These are phyloP conservation scores for Phlebiopsis gigantea DNA, from an alignment of 768 basidiomycete species.

Conservation along the genomic window DNA sequence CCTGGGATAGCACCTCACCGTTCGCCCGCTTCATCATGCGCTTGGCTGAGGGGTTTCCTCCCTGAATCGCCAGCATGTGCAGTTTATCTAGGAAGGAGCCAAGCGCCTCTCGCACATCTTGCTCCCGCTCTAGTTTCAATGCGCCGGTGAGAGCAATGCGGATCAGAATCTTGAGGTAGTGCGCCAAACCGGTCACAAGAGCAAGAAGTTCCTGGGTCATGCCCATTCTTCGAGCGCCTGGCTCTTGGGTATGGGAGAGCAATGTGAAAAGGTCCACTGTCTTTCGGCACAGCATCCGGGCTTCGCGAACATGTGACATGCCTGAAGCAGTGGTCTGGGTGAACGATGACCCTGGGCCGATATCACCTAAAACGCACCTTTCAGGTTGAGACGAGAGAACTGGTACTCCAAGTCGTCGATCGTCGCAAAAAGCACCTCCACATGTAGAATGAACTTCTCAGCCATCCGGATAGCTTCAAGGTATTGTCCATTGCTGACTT, in stretches of 20 bases:
- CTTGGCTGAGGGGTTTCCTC: constrained; percentile 73
- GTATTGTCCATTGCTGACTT: constrained; percentile 95
- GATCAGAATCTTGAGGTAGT: constrained; percentile 99
- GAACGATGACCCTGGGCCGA: neutral
- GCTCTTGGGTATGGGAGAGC: constrained; percentile 92
- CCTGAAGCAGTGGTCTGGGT: constrained; percentile 40
- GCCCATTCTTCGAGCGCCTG: constrained; percentile 83
- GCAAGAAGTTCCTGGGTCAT: constrained; percentile 97
- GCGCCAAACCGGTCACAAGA: constrained; percentile 96
- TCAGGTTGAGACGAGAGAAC: constrained; percentile 72
- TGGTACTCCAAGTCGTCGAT: constrained; percentile 94
- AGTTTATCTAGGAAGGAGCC: constrained; percentile 88
- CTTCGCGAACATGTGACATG: constrained; percentile 97
- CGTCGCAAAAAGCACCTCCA: constrained; percentile 94
- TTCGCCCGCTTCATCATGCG: constrained; percentile 72
- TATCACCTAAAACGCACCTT: constrained; percentile 52
- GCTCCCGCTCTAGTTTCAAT: constrained; percentile 91
- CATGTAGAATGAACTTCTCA: constrained; percentile 97
- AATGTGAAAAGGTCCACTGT: constrained; percentile 97
- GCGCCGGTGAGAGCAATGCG: constrained; percentile 96
- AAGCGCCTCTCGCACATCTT: constrained; percentile 78
- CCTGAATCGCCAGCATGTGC: constrained; percentile 83
- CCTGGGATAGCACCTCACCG: constrained; percentile 45
- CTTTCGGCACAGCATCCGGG: constrained; percentile 97
- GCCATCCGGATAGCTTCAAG: constrained; percentile 97